Percentiles rank a stretch among this genome's conserved stretches.
phyloP scores from a whole-genome alignment of 805 yeast genomes.

The Crinitomyces ghanaensis region DNA sequence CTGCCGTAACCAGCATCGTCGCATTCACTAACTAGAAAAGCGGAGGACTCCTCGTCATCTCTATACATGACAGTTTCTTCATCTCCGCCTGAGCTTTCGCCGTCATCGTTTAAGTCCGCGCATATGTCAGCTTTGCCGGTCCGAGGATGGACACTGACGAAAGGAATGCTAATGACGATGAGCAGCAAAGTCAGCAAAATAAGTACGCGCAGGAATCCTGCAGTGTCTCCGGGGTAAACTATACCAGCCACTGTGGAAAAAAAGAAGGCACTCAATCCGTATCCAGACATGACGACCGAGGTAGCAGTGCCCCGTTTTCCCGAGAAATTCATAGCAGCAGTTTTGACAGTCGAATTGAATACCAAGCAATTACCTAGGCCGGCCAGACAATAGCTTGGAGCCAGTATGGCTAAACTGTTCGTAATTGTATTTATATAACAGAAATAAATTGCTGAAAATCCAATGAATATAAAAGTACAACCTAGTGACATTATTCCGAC shows the following conservation, averaged over 20 bases:
- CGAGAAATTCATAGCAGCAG: slow-evolving; percentile 62
- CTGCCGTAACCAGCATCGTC: background rate
- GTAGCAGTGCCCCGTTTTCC: slow-evolving; percentile 62
- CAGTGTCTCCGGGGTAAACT: slow-evolving; percentile 24
- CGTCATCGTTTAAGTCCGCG: background rate
- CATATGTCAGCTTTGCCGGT: background rate
- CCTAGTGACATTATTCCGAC: slow-evolving; percentile 39
- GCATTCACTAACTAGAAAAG: too few species aligned
- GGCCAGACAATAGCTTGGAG: slow-evolving; percentile 31
- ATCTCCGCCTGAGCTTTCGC: too few species aligned
- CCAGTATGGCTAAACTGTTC: slow-evolving; percentile 31
- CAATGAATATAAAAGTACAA: slow-evolving; percentile 36
- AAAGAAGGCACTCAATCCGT: slow-evolving; percentile 63
- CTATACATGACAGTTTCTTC: too few species aligned
- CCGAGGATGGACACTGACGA: slow-evolving; percentile 10
- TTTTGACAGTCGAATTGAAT: slow-evolving; percentile 53
- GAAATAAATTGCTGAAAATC: slow-evolving; percentile 49
- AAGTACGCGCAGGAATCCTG: slow-evolving; percentile 13
- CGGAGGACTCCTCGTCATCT: too few species aligned
- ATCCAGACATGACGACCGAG: slow-evolving; percentile 60
- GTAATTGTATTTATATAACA: slow-evolving; percentile 23
- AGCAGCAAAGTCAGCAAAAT: slow-evolving; percentile 12
- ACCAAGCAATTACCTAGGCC: slow-evolving; percentile 63
- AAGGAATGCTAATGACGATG: slow-evolving; percentile 11
- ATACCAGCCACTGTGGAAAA: slow-evolving; percentile 41